Evolutionary conservation across 306 rosid species (phyloP), one percentile per base, ranked within the genome.

Genomic region (Fragaria ananassa): DNA sequence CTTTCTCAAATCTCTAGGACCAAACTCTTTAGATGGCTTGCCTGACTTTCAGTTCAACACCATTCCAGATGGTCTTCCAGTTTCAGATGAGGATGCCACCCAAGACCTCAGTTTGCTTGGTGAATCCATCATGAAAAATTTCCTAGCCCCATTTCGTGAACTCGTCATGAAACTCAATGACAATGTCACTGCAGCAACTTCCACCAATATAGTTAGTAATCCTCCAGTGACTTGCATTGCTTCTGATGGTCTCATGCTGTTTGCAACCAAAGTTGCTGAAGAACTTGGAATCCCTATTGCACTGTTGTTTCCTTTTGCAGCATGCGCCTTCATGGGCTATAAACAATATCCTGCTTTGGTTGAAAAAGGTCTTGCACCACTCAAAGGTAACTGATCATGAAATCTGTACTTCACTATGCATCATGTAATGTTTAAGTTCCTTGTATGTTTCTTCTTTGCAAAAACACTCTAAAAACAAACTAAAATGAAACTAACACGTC

Each of bases 211-310:
- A 29, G 31, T 4, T 12, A 10, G 34, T 42, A 41, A 18, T 67
- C 14, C 13, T 42, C 53, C 72, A 4, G 57, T 51, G 57, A 76
- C 27, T 49, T 49, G 60, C 41, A 46, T 70, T 10, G 42, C 49
- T 9, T 46, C 41, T 1, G 79, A 76, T 37, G 79, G 72, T 21
- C 17, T 76, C 54, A 37, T 66, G 79, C 4, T 62, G 3, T 76
- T 49, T 25, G 3, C 79, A 4, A 64, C 53, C 63, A 10, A 57
- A 44, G 58, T 14, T 25, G 75, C 80, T 13, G 21, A 53, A 45
- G 68, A 77, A 31, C 15, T 77, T 41, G 68, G 60, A 53, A 18
- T 41, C 37, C 74, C 74, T 27, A 11, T 39, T 0, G 56, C 35
- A 1, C 49, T 23, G 5, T 76, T 53, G 54, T 76, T 34, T 29